Percentiles rank a stretch among this genome's conserved stretches.
phyloP scores from a whole-genome alignment of 2,329 filamentous ascomycete species.

The Colletotrichum siamense region DNA sequence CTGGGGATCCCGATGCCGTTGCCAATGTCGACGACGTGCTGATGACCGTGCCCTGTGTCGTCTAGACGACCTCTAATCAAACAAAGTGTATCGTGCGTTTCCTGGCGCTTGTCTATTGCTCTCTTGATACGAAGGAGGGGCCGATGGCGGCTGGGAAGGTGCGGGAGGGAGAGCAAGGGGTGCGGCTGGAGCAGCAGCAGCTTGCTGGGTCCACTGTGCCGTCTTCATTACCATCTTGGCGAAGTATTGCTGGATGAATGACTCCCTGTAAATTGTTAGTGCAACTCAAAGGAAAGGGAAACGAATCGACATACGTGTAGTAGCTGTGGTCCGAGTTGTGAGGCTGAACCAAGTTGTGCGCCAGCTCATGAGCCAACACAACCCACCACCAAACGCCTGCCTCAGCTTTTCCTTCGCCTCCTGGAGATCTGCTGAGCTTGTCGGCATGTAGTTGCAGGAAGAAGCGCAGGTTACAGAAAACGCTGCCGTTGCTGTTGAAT shows the following conservation, averaged over 20 bases:
- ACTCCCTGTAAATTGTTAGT: conserved; percentile 58
- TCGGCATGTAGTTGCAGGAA: conserved; percentile 79
- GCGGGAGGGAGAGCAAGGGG: conserved; percentile 1
- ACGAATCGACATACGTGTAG: conserved; percentile 66
- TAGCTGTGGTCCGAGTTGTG: conserved; percentile 84
- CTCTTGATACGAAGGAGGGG: conserved; percentile 17
- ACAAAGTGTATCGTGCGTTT: conserved; percentile 10
- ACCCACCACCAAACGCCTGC: conserved; percentile 91
- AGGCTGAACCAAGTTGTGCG: conserved; percentile 84
- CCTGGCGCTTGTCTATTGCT: conserved; percentile 16
- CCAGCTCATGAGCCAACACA: conserved; percentile 92
- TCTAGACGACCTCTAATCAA: conserved; percentile 15
- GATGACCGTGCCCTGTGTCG: neutral
- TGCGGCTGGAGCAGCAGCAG: neutral
- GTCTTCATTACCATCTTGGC: conserved; percentile 68
- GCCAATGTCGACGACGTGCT: neutral
- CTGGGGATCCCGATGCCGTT: neutral
- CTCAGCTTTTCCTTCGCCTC: conserved; percentile 59
- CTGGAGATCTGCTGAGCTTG: conserved; percentile 41
- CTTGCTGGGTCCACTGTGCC: conserved; percentile 36
- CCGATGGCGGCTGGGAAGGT: neutral
- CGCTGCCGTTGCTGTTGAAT: conserved; percentile 85
- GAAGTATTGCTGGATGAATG: conserved; percentile 81
- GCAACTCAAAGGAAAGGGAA: neutral
- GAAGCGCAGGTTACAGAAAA: conserved; percentile 94